Percentiles rank a stretch among this genome's conserved stretches.
These are phyloP conservation scores for Hypoxylon crocopeplum DNA, from an alignment of 495 filamentous ascomycete species.

Conservation along the genomic window DNA sequence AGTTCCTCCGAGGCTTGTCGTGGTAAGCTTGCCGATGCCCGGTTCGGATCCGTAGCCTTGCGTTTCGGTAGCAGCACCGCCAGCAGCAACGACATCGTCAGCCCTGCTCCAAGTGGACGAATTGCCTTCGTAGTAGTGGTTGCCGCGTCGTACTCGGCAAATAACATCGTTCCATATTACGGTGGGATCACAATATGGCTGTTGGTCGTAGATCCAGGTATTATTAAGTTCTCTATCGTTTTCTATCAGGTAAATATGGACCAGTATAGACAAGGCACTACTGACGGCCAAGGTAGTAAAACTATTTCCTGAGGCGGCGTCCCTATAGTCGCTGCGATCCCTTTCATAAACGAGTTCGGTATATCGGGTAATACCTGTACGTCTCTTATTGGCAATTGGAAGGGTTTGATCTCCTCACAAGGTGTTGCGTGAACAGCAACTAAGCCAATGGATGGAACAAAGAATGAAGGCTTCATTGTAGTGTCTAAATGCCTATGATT, in stretches of 20 bases:
- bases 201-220: slow-evolving; percentile 35
- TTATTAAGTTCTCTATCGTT: slow-evolving; percentile 33
- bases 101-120: slow-evolving; percentile 25
- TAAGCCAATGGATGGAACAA: not conserved
- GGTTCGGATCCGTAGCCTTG: slow-evolving; percentile 1
- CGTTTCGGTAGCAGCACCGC: slow-evolving; percentile 15
- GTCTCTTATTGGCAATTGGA: slow-evolving; percentile 32
- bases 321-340: slow-evolving; percentile 26
- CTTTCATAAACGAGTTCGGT: slow-evolving; percentile 32
- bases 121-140: slow-evolving; percentile 15
- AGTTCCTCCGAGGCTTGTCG: slow-evolving; percentile 21
- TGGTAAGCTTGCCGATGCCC: slow-evolving; percentile 20
- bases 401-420: not conserved
- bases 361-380: slow-evolving; percentile 18
- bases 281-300: slow-evolving; percentile 32
- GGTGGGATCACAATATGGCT: slow-evolving; percentile 20
- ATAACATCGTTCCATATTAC: slow-evolving; percentile 31
- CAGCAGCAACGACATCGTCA: slow-evolving; percentile 18
- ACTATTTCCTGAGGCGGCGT: slow-evolving; percentile 33
- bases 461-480: not conserved
- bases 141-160: slow-evolving; percentile 26
- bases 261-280: not conserved
- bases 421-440: not conserved
- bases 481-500: not conserved
- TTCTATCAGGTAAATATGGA: not conserved